A percentile compares a stretch with the other conserved stretches of the same genome.
phyloP scores from a whole-genome alignment of 2,329 filamentous ascomycete genomes.

The Phaeophleospora eucalypticola region DNA sequence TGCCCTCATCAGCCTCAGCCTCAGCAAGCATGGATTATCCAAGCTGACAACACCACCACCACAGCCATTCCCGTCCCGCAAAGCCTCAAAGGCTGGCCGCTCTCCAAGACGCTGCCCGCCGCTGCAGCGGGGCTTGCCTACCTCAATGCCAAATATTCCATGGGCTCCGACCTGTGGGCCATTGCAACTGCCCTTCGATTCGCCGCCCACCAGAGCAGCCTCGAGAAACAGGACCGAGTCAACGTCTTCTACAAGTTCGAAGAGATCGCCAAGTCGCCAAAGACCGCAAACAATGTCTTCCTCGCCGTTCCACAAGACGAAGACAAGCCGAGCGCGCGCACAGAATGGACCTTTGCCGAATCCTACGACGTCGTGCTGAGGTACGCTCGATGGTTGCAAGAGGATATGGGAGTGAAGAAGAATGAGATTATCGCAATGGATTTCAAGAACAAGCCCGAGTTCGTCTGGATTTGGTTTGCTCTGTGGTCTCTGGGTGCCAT shows the following conservation, averaged over 20 bases:
- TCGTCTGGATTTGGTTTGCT: slow-evolving; percentile 70
- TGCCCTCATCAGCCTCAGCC: too few relatives aligned
- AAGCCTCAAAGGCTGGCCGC: neutral
- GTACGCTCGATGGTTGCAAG: slow-evolving; percentile 72
- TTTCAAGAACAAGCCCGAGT: slow-evolving; percentile 75
- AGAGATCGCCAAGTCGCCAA: slow-evolving; percentile 56
- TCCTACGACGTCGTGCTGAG: slow-evolving; percentile 66
- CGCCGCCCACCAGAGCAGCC: slow-evolving; percentile 19
- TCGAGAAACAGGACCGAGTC: slow-evolving; percentile 51
- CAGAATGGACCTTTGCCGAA: slow-evolving; percentile 67
- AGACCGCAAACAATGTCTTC: slow-evolving; percentile 32
- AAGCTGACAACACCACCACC: neutral
- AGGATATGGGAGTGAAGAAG: slow-evolving; percentile 58
- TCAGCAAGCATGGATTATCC: too few relatives aligned
- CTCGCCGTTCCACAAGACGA: slow-evolving; percentile 30
- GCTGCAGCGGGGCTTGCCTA: slow-evolving; percentile 68
- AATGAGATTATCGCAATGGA: slow-evolving; percentile 76
- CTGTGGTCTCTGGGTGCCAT: slow-evolving; percentile 79
- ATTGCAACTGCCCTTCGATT: slow-evolving; percentile 52
- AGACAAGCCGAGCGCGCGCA: slow-evolving; percentile 19
- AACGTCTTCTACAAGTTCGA: slow-evolving; percentile 76
- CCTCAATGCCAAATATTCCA: slow-evolving; percentile 64
- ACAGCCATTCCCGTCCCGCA: neutral
- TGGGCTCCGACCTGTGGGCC: slow-evolving; percentile 65
- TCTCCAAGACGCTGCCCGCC: slow-evolving; percentile 30